These are phyloP conservation scores for Dactylellina leptospora DNA, from an alignment of 2,329 filamentous ascomycete genomes.

Conservation along the genomic window DNA sequence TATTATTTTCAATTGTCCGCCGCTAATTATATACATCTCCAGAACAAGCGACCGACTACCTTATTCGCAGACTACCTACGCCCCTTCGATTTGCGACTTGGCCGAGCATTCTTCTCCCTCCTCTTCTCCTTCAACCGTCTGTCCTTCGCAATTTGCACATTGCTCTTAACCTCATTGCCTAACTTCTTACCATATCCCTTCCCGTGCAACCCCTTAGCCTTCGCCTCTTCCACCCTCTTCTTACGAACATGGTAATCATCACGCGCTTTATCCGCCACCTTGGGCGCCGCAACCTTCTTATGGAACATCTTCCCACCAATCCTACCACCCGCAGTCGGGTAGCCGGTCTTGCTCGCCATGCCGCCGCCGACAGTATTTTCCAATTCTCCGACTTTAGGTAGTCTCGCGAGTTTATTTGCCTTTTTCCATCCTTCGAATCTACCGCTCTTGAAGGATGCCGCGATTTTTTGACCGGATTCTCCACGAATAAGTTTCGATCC, in stretches of 20 bases:
- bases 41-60: not conserved
- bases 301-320: conserved; percentile 64
- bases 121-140: conserved; percentile 78
- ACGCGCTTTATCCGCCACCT: conserved; percentile 88
- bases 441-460: conserved; percentile 89
- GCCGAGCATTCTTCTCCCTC: conserved; percentile 87
- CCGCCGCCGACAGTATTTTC: conserved; percentile 65
- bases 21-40: conserved; percentile 31
- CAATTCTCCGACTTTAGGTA: conserved; percentile 83
- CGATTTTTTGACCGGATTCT: conserved; percentile 94
- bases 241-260: conserved; percentile 91
- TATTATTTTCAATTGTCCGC: conserved; percentile 13
- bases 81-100: conserved; percentile 65
- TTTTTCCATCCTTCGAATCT: conserved; percentile 93
- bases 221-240: conserved; percentile 86
- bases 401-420: conserved; percentile 78
- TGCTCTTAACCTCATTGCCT: conserved; percentile 77
- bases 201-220: conserved; percentile 80
- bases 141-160: conserved; percentile 84
- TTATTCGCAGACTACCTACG: conserved; percentile 30
- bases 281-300: conserved; percentile 85
- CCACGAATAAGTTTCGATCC: conserved; percentile 76
- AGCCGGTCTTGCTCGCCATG: conserved; percentile 60
- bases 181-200: conserved; percentile 76
- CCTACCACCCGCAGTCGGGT: conserved; percentile 68